Conservation (phyloP, 768 basidiomycete species). For the Austroboletus eburneus region DNA sequence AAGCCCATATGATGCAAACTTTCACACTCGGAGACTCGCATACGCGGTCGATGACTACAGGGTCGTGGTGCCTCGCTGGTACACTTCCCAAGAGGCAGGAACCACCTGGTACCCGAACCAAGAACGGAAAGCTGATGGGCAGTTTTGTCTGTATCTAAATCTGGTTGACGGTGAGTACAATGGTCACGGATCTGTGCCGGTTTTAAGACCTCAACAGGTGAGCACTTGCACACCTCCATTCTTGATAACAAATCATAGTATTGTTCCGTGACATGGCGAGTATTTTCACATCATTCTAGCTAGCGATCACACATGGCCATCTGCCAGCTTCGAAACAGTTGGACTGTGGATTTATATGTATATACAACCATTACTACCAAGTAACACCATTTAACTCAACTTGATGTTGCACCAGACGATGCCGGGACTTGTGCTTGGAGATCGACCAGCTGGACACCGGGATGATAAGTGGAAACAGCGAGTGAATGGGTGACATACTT, state of each 20-base stretch:
- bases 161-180: too few relatives aligned
- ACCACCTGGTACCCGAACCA: conserved; percentile 39
- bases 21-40: conserved; percentile 34
- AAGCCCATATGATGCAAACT: conserved; percentile 39
- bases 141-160: not conserved
- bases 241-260: too few relatives aligned
- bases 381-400: conserved; percentile 1
- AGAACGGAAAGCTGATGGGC: conserved; percentile 63
- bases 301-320: too few relatives aligned
- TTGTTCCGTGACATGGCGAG: too few relatives aligned
- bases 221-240: too few relatives aligned
- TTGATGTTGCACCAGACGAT: conserved; percentile 3
- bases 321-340: too few relatives aligned
- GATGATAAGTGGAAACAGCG: conserved; percentile 8
- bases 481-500: conserved; percentile 44
- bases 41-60: conserved; percentile 37
- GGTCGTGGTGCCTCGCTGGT: conserved; percentile 39
- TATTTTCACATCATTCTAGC: too few relatives aligned
- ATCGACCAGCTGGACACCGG: conserved; percentile 51
- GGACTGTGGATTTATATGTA: too few relatives aligned
- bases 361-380: too few relatives aligned
- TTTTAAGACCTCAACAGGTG: too few relatives aligned
- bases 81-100: conserved; percentile 39
- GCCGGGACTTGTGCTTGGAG: conserved; percentile 57
- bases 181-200: too few relatives aligned